Conservation (phyloP, 495 filamentous ascomycete genomes). For the Filosporella fistucella region DNA sequence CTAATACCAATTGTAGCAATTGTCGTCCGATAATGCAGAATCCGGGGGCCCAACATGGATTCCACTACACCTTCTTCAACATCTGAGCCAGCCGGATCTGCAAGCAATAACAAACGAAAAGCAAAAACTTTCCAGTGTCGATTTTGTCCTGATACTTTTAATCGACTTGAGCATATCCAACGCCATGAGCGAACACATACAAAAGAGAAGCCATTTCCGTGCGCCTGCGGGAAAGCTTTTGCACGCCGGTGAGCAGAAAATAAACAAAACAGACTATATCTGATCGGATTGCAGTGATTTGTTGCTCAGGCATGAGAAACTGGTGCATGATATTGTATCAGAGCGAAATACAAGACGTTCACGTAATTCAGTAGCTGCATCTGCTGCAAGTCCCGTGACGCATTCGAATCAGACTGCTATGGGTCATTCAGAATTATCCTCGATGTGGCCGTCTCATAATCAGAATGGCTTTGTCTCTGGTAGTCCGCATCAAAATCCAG, state of each 20-base stretch:
- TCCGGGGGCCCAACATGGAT: too few relatives aligned
- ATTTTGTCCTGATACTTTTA: slow-evolving; percentile 52
- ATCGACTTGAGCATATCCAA: slow-evolving; percentile 56
- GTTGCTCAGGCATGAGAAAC: slow-evolving; percentile 67
- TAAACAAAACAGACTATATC: slow-evolving; percentile 24
- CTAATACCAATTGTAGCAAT: too few relatives aligned
- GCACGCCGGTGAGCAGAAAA: slow-evolving; percentile 42
- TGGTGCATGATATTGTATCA: slow-evolving; percentile 44
- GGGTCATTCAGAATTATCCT: too few relatives aligned
- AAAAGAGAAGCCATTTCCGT: slow-evolving; percentile 55
- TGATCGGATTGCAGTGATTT: slow-evolving; percentile 60
- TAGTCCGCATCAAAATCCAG: too few relatives aligned
- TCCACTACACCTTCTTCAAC: too few relatives aligned
- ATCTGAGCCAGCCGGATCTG: neutral
- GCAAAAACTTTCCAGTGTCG: slow-evolving; percentile 47
- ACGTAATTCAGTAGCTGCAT: neutral
- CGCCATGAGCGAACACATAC: slow-evolving; percentile 59
- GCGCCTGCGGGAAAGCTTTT: slow-evolving; percentile 52
- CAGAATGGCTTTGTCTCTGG: too few relatives aligned
- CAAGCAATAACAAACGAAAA: neutral
- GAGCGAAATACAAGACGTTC: neutral
- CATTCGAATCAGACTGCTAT: too few relatives aligned
- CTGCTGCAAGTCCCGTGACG: neutral
- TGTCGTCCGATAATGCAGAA: too few relatives aligned
- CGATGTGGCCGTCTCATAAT: too few relatives aligned